Percentiles rank a stretch among this genome's conserved stretches.
These are phyloP conservation scores for Tolypocladium capitatum DNA, from an alignment of 2,329 filamentous ascomycete species.

Conservation along the genomic window DNA sequence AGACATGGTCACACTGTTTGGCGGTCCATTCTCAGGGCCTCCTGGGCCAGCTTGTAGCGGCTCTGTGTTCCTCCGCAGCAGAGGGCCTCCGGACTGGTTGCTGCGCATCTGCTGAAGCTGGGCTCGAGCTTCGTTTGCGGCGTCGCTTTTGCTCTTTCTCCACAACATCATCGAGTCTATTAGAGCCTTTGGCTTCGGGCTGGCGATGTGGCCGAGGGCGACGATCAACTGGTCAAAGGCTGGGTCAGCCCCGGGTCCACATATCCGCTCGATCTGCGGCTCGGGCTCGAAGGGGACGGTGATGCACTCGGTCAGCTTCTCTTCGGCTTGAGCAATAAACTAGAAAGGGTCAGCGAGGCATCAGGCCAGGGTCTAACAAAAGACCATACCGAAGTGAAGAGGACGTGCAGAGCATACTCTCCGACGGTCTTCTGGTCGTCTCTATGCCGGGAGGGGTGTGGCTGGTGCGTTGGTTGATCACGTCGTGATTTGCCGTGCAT, in stretches of 20 bases:
- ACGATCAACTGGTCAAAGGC: conserved; percentile 89
- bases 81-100: conserved; percentile 28
- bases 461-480: conserved; percentile 62
- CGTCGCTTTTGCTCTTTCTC: conserved; percentile 91
- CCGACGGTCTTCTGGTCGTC: conserved; percentile 86
- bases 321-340: conserved; percentile 94
- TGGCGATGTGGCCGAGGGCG: conserved; percentile 86
- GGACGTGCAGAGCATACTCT: conserved; percentile 90
- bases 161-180: conserved; percentile 98
- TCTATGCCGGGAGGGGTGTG: conserved; percentile 59
- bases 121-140: conserved; percentile 54
- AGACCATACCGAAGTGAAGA: conserved; percentile 71
- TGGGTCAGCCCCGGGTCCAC: conserved; percentile 76
- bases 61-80: conserved; percentile 64
- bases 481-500: conserved; percentile 56
- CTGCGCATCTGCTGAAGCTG: conserved; percentile 41
- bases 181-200: conserved; percentile 83
- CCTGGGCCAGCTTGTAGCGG: conserved; percentile 37
- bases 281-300: conserved; percentile 67
- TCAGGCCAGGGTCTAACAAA: not conserved
- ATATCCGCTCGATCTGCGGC: conserved; percentile 76
- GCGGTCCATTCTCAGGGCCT: conserved; percentile 15
- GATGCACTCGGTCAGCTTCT: conserved; percentile 84
- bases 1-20: conserved; percentile 26
- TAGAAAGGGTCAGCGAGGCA: conserved; percentile 17